A percentile compares a stretch with the other conserved stretches of the same genome.
Conservation (phyloP, 2,329 filamentous ascomycete species). For the Calonectria fujianensis region DNA sequence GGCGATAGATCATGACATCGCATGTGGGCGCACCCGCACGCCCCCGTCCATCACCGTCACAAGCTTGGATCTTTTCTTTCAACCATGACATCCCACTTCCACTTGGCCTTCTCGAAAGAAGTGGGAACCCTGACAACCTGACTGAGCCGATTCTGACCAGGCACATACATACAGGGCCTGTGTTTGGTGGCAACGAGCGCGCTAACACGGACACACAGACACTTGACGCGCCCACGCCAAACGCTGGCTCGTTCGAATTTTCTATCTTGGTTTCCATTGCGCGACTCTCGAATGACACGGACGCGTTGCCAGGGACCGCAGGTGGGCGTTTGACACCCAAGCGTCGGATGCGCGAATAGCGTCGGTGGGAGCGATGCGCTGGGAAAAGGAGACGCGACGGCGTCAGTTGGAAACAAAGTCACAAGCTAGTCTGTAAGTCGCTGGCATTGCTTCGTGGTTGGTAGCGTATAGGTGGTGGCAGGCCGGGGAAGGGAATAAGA, state of each 20-base stretch:
- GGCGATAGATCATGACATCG: constrained; percentile 12
- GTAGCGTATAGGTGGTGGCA: neutral
- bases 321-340: constrained; percentile 33
- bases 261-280: constrained; percentile 25
- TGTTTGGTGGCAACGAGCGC: constrained; percentile 25
- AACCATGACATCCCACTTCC: constrained; percentile 39
- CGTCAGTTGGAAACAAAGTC: constrained; percentile 15
- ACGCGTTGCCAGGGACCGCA: constrained; percentile 9
- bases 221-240: constrained; percentile 16
- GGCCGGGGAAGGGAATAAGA: constrained; percentile 6
- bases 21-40: constrained; percentile 27
- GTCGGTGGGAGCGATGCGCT: constrained; percentile 28
- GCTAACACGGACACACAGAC: constrained; percentile 29
- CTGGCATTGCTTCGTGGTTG: neutral
- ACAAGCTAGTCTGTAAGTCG: neutral
- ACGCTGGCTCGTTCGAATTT: constrained; percentile 23
- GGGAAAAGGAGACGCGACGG: constrained; percentile 24
- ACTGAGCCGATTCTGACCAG: constrained; percentile 28
- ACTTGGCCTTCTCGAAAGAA: constrained; percentile 52
- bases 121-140: constrained; percentile 41
- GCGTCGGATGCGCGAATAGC: constrained; percentile 22
- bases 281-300: constrained; percentile 11
- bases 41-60: neutral
- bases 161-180: constrained; percentile 26
- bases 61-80: constrained; percentile 26